phyloP scores from a whole-genome alignment of 352 stramenopile genomes.

The Thalassiosira ordinaria region DNA sequence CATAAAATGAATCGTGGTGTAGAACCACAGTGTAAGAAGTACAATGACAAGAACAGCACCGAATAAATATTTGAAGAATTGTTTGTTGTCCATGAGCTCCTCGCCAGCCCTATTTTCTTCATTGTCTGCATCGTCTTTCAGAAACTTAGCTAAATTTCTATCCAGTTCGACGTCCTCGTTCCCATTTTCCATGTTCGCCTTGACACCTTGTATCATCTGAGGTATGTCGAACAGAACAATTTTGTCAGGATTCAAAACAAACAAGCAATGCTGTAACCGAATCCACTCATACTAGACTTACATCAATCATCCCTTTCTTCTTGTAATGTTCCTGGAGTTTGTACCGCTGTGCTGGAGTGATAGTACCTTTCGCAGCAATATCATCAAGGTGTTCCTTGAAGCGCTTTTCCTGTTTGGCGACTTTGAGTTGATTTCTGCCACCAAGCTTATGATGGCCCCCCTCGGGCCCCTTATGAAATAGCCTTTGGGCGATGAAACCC shows the following conservation, averaged over 20 bases:
- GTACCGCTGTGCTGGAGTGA: background rate
- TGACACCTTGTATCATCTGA: background rate
- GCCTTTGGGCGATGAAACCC: background rate
- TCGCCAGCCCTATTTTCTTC: background rate
- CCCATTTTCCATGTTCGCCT: background rate
- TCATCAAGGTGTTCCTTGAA: slow-evolving; percentile 1
- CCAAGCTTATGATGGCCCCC: background rate
- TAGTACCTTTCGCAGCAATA: background rate
- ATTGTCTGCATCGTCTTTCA: background rate
- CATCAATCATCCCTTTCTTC: background rate
- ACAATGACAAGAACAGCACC: background rate
- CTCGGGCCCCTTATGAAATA: background rate
- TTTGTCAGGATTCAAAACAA: background rate
- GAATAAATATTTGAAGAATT: background rate
- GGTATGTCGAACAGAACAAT: background rate
- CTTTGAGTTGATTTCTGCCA: background rate
- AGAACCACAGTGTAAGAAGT: background rate
- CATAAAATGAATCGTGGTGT: background rate
- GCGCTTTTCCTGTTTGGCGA: background rate
- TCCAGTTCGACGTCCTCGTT: background rate
- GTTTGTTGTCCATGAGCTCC: background rate
- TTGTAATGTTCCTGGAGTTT: background rate
- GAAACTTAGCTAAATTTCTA: background rate
- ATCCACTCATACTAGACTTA: too few species aligned
- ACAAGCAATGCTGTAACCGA: background rate